These are phyloP conservation scores for Otatea glauca DNA, from an alignment of 176 grass and related monocot genomes.

Conservation along the genomic window DNA sequence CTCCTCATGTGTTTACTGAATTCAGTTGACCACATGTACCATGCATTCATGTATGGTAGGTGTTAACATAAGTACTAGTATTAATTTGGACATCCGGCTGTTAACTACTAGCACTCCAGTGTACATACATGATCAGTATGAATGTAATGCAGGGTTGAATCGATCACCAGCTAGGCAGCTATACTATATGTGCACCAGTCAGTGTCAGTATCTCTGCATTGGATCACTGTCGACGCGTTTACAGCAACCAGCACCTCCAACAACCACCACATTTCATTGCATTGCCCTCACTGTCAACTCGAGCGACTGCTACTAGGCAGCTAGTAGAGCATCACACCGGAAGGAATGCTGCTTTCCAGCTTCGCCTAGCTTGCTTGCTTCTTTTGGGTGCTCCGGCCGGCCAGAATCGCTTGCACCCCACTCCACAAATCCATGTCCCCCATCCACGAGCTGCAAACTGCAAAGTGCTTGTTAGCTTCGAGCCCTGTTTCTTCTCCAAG, in stretches of 20 bases:
- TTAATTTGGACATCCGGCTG: too few relatives aligned
- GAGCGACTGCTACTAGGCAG: neutral
- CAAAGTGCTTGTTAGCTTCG: neutral
- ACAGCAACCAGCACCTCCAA: conserved; percentile 35
- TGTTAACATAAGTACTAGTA: neutral
- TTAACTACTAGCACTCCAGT: too few relatives aligned
- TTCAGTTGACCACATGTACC: neutral
- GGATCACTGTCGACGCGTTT: conserved; percentile 22
- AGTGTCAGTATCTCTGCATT: neutral
- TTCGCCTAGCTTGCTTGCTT: neutral
- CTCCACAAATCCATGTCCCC: conserved; percentile 40
- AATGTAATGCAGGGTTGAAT: neutral
- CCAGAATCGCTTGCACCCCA: conserved; percentile 55
- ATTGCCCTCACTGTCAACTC: neutral
- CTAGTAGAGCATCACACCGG: neutral
- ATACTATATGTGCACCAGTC: neutral
- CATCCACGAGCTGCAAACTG: neutral
- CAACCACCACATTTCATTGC: neutral
- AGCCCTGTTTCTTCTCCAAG: neutral
- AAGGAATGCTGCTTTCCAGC: neutral
- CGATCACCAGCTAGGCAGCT: neutral
- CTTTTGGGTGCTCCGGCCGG: neutral
- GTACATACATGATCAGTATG: neutral
- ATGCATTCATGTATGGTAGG: neutral
- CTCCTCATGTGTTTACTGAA: neutral